These are phyloP conservation scores for Schwanniomyces polymorphus DNA, from an alignment of 805 yeast genomes.

Conservation along the genomic window DNA sequence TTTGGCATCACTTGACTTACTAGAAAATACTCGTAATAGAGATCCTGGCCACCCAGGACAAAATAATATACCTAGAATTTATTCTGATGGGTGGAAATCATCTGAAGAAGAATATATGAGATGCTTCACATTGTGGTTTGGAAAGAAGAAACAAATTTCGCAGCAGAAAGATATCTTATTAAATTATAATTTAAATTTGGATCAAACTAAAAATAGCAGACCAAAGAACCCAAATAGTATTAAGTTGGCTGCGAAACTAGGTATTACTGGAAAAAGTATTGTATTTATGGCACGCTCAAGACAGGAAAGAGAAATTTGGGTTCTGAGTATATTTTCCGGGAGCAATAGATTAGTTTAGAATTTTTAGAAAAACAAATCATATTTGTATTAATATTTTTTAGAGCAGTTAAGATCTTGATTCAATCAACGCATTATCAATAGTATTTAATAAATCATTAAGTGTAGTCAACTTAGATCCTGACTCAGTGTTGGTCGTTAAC, in stretches of 20 bases:
- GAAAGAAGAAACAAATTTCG: conserved; percentile 53
- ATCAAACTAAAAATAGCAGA: conserved; percentile 6
- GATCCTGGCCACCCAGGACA: conserved; percentile 54
- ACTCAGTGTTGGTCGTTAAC: conserved; percentile 3
- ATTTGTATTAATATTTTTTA: neutral
- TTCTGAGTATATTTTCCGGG: conserved; percentile 43
- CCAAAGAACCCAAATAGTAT: conserved; percentile 44
- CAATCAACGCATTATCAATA: conserved; percentile 14
- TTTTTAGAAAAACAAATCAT: neutral
- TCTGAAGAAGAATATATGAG: conserved; percentile 73
- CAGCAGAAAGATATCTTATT: conserved; percentile 10
- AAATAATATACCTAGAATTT: conserved; percentile 66
- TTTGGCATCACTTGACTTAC: conserved; percentile 56
- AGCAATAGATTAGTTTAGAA: conserved; percentile 36
- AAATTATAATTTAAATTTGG: conserved; percentile 8
- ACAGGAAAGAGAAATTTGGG: conserved; percentile 86
- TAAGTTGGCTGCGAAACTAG: conserved; percentile 52
- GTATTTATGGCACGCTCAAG: conserved; percentile 81
- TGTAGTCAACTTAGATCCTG: neutral
- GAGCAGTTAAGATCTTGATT: neutral
- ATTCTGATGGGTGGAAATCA: conserved; percentile 82
- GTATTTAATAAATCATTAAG: conserved; percentile 12
- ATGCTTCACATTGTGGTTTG: conserved; percentile 85
- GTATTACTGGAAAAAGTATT: conserved; percentile 65
- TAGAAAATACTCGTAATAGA: conserved; percentile 44